These are phyloP conservation scores for Phylloboletellus chloephorus DNA, from an alignment of 1,284 basidiomycete genomes.

Conservation along the genomic window DNA sequence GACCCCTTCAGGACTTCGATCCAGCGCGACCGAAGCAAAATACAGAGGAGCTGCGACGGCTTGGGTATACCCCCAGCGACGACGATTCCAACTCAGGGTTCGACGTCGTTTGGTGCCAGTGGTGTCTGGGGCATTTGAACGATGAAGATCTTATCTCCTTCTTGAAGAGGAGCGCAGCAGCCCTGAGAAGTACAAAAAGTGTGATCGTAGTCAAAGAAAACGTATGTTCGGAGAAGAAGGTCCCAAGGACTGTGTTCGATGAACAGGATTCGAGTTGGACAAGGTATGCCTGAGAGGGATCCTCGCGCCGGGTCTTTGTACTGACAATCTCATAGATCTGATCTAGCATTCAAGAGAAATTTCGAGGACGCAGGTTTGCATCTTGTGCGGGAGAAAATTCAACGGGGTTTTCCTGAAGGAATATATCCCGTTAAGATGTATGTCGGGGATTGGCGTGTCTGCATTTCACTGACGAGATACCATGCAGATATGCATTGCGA, in stretches of 20 bases:
- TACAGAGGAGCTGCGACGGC: slow-evolving; percentile 47
- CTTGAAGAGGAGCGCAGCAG: slow-evolving; percentile 54
- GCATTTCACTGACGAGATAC: slow-evolving; percentile 3
- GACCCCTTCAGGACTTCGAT: slow-evolving; percentile 75
- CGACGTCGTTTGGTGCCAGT: slow-evolving; percentile 90
- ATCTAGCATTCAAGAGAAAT: slow-evolving; percentile 71
- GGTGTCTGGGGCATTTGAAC: slow-evolving; percentile 87
- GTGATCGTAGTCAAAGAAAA: slow-evolving; percentile 91
- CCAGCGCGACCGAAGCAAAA: slow-evolving; percentile 45
- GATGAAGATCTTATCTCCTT: slow-evolving; percentile 76
- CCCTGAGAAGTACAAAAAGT: slow-evolving; percentile 48
- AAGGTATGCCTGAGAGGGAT: slow-evolving; percentile 41
- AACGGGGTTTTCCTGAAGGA: slow-evolving; percentile 75
- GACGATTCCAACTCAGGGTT: slow-evolving; percentile 51
- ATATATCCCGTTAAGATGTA: slow-evolving; percentile 84
- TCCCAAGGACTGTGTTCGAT: slow-evolving; percentile 67
- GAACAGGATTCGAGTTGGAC: slow-evolving; percentile 86
- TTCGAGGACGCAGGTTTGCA: slow-evolving; percentile 68
- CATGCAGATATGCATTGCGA: slow-evolving; percentile 52
- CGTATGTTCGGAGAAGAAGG: slow-evolving; percentile 62
- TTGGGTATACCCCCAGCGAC: slow-evolving; percentile 48
- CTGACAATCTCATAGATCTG: slow-evolving; percentile 56
- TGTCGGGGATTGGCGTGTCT: slow-evolving; percentile 21
- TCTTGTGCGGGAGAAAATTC: slow-evolving; percentile 66
- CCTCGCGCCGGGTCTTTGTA: neutral